Conservation (phyloP, 116 monocot species). For the Zostera marina region DNA sequence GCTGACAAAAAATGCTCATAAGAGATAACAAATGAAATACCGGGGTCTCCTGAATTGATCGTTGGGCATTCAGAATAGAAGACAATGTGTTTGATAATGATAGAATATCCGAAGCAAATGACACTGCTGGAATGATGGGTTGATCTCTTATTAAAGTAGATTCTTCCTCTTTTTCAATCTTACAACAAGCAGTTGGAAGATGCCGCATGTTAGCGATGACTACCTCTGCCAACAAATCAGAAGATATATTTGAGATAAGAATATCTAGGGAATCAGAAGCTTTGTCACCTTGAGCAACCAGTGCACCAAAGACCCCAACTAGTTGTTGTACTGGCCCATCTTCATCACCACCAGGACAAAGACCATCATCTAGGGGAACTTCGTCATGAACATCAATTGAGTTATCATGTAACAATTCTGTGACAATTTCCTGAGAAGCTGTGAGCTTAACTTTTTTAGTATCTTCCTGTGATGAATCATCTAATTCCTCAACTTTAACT, state of each 20-base stretch:
- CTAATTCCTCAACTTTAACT: slow-evolving; percentile 21
- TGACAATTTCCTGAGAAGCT: slow-evolving; percentile 10
- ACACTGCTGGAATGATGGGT: slow-evolving; percentile 8
- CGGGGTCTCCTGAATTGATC: slow-evolving; percentile 10
- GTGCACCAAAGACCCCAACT: slow-evolving; percentile 70
- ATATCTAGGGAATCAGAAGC: slow-evolving; percentile 60
- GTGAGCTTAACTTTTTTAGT: slow-evolving; percentile 29
- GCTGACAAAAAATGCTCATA: background rate
- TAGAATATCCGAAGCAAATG: slow-evolving; percentile 17
- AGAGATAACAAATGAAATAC: slow-evolving; percentile 17
- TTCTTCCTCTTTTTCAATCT: slow-evolving; percentile 27
- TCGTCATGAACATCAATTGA: slow-evolving; percentile 15
- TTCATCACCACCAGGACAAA: slow-evolving; percentile 21
- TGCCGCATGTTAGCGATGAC: slow-evolving; percentile 80
- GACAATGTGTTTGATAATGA: slow-evolving; percentile 42
- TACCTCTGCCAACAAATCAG: slow-evolving; percentile 89
- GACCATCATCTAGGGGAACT: slow-evolving; percentile 1
- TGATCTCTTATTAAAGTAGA: slow-evolving; percentile 3
- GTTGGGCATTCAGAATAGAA: slow-evolving; percentile 27
- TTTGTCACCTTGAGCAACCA: slow-evolving; percentile 82
- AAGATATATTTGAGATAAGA: slow-evolving; percentile 74
- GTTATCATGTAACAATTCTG: slow-evolving; percentile 18
- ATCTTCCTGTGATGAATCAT: slow-evolving; percentile 28
- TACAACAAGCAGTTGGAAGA: slow-evolving; percentile 45
- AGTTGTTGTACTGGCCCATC: slow-evolving; percentile 71